phyloP scores from a whole-genome alignment of 352 stramenopile genomes.

The Phytophthora colocasiae region DNA sequence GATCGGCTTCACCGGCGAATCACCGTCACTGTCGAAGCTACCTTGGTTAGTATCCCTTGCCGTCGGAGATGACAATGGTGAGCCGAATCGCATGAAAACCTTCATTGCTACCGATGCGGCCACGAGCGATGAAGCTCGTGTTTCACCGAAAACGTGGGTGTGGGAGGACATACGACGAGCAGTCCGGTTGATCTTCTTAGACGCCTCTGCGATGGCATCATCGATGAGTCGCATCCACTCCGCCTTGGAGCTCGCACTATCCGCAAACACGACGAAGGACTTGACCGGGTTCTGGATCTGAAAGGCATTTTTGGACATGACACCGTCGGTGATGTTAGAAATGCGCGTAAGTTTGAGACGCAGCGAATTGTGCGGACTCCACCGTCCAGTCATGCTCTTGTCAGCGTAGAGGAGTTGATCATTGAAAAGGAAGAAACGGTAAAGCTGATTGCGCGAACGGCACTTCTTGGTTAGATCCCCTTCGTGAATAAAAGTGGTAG shows the following conservation, averaged over 20 bases:
- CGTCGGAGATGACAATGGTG: constrained; percentile 50
- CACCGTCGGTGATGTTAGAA: constrained; percentile 71
- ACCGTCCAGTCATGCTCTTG: constrained; percentile 79
- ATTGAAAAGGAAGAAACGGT: constrained; percentile 92
- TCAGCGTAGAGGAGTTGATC: constrained; percentile 87
- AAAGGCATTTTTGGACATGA: constrained; percentile 82
- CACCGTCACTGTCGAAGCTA: constrained; percentile 19
- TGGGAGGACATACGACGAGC: constrained; percentile 67
- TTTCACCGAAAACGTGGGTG: constrained; percentile 34
- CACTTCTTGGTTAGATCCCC: constrained; percentile 96
- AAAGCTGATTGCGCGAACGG: constrained; percentile 85
- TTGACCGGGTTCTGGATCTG: constrained; percentile 89
- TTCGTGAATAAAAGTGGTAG: constrained; percentile 94
- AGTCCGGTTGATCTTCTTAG: constrained; percentile 83
- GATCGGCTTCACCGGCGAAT: constrained; percentile 12
- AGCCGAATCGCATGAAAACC: constrained; percentile 60
- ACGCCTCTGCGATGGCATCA: constrained; percentile 72
- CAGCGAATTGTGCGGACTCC: constrained; percentile 88
- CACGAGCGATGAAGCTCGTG: constrained; percentile 2
- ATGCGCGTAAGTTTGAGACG: constrained; percentile 86
- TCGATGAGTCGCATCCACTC: constrained; percentile 88
- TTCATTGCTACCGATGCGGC: constrained; percentile 48
- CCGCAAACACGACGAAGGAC: constrained; percentile 85
- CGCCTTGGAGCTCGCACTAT: constrained; percentile 64
- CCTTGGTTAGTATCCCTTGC: constrained; percentile 8